A percentile compares a stretch with the other conserved stretches of the same genome.
These are phyloP conservation scores for Ogataea trehalophila DNA, from an alignment of 805 yeast species.

Conservation along the genomic window DNA sequence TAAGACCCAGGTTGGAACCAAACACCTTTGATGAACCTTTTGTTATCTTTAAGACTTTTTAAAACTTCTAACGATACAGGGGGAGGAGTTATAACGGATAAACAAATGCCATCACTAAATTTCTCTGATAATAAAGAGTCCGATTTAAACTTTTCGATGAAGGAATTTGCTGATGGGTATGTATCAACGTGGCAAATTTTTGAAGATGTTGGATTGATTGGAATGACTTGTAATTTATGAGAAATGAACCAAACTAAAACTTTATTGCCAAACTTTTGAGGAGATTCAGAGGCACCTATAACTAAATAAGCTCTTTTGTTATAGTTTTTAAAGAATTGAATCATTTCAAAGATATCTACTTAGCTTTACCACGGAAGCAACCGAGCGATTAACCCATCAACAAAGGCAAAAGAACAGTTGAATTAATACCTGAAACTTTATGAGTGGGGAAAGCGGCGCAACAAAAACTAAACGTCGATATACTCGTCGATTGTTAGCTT, in stretches of 20 bases:
- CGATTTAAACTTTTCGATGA: neutral
- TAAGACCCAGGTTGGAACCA: constrained; percentile 89
- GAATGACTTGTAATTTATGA: constrained; percentile 54
- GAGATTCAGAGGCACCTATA: constrained; percentile 65
- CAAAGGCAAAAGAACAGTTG: no score
- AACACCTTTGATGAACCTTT: constrained; percentile 42
- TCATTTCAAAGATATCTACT: neutral
- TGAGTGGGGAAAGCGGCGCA: no score
- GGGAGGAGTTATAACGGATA: constrained; percentile 78
- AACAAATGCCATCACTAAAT: constrained; percentile 44
- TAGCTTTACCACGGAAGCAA: no score
- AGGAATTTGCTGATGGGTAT: neutral
- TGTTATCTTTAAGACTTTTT: constrained; percentile 30
- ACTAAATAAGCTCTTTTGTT: constrained; percentile 31
- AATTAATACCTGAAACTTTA: no score
- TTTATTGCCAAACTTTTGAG: constrained; percentile 63
- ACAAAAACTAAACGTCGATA: no score
- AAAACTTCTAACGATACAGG: constrained; percentile 44
- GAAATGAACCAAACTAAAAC: constrained; percentile 63
- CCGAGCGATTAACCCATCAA: no score
- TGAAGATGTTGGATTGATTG: constrained; percentile 56
- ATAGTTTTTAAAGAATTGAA: neutral
- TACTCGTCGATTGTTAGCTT: no score
- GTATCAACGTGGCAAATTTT: constrained; percentile 29
- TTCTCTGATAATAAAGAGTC: neutral